Percentiles rank a stretch among this genome's conserved stretches.
phyloP scores from a whole-genome alignment of 2,329 filamentous ascomycete genomes.

The Ophiostoma himal-ulmi region DNA sequence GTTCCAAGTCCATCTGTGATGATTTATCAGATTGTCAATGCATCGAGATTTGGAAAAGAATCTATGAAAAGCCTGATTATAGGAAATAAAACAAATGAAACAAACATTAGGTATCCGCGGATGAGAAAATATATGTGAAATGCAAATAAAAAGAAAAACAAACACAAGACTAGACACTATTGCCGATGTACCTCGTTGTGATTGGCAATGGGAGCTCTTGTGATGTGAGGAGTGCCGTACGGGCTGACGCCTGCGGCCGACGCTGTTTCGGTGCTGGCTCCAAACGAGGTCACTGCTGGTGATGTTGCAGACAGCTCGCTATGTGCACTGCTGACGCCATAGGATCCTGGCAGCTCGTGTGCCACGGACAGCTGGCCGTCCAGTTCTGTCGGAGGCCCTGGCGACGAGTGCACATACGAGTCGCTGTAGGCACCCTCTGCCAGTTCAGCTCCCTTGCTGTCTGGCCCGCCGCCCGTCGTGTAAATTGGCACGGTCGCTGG shows the following conservation, averaged over 20 bases:
- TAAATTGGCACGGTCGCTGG: neutral
- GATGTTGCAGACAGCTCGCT: neutral
- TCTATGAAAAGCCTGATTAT: too few relatives aligned
- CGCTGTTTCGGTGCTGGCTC: neutral
- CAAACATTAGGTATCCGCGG: neutral
- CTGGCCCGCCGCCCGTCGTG: too few relatives aligned
- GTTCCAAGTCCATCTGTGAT: too few relatives aligned
- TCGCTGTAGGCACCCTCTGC: conserved; percentile 6
- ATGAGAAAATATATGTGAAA: neutral
- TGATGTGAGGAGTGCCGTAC: neutral
- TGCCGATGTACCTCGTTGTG: neutral
- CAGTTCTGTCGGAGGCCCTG: conserved; percentile 13
- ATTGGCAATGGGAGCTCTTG: neutral
- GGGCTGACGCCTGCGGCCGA: neutral
- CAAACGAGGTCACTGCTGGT: neutral
- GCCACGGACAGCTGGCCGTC: neutral
- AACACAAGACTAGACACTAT: neutral
- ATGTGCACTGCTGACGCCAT: neutral
- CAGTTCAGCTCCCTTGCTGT: neutral
- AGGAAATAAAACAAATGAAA: too few relatives aligned
- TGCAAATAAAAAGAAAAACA: neutral
- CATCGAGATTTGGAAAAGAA: neutral
- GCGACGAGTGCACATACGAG: neutral
- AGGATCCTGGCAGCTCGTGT: conserved; percentile 16
- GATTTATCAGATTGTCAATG: neutral